Evolutionary conservation across 1,139 yeast species (phyloP).

Genomic region (Suhomyces coccinellae): DNA sequence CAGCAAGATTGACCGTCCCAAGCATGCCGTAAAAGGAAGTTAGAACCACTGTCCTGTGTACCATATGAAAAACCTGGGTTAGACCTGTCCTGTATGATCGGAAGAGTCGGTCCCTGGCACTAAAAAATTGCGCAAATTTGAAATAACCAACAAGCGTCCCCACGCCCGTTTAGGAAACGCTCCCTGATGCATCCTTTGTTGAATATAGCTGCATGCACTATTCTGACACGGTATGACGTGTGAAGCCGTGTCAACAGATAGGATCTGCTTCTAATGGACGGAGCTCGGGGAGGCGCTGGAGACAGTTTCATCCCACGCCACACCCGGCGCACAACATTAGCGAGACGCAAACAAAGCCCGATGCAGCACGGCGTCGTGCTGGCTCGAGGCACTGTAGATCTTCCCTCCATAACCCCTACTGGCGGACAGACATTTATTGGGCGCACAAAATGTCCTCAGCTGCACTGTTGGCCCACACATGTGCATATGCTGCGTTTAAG

Average conservation of each 20-base stretch:
- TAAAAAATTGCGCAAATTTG: not conserved
- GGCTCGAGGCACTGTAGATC: no score
- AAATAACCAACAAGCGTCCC: not conserved
- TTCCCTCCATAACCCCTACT: no score
- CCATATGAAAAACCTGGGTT: not conserved
- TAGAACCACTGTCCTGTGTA: not conserved
- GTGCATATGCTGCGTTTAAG: slow-evolving; percentile 1
- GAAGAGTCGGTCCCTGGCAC: slow-evolving; percentile 2
- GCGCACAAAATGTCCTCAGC: not conserved
- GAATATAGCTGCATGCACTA: not conserved
- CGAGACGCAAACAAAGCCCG: no score
- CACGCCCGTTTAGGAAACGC: not conserved
- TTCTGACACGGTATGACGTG: not conserved
- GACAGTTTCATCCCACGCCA: not conserved
- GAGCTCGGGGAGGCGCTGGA: no score
- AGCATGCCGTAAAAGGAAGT: not conserved
- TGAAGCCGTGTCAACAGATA: slow-evolving; percentile 1
- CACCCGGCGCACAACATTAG: no score
- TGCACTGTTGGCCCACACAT: not conserved
- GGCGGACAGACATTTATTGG: not conserved
- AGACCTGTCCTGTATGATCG: not conserved
- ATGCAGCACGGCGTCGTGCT: no score
- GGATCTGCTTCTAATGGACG: no score
- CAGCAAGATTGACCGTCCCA: no score
- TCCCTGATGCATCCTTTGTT: not conserved